Evolutionary conservation across 352 stramenopile species (phyloP), one percentile per base, ranked within the genome.

Genomic region (Phytophthora tentaculata): DNA sequence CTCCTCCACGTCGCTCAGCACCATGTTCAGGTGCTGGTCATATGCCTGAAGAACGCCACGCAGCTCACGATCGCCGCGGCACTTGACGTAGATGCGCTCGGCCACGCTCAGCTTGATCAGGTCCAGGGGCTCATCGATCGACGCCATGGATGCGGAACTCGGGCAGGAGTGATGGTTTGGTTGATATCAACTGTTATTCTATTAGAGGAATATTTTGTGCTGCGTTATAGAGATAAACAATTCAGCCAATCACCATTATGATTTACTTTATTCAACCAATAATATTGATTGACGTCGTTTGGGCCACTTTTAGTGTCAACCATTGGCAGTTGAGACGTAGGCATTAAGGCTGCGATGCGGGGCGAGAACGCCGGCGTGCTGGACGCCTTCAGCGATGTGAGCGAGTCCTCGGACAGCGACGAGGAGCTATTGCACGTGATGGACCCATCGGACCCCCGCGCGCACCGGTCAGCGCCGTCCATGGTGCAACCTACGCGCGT

Each of bases 81-180:
- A 99, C 86, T 99, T 99, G 66, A 99, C 96, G 76, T 99, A 99
- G 62, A 99, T 97, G 65, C 97, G 93, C 84, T 99, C 98, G 67
- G 98, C 97, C 66, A 99, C 95, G 48, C 95, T 99, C 68, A 99
- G 86, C 76, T 98, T 97, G 77, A 99, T 98, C 56, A 99, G 80
- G 84, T 99, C 98, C 67, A 99, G 86, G 55, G 98, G 98, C 89
- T 99, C 94, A 50, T 97, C 88, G 69, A 98, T 95, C 55, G 88
- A 92, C 71, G 85, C 81, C 88, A 94, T 96, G 41, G 23, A 41
- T 45, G 50, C 50, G 29, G 29, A 61, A 51, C 43, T 43, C 12
- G 35, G 3, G 4, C 26, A 24, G 24, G 56, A 55, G 45, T 56
- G 44, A 54, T 62, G 56, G 41, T 62, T 24, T n/a, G n/a, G n/a